phyloP scores from a whole-genome alignment of 352 stramenopile species.

The Peronospora tabacina region DNA sequence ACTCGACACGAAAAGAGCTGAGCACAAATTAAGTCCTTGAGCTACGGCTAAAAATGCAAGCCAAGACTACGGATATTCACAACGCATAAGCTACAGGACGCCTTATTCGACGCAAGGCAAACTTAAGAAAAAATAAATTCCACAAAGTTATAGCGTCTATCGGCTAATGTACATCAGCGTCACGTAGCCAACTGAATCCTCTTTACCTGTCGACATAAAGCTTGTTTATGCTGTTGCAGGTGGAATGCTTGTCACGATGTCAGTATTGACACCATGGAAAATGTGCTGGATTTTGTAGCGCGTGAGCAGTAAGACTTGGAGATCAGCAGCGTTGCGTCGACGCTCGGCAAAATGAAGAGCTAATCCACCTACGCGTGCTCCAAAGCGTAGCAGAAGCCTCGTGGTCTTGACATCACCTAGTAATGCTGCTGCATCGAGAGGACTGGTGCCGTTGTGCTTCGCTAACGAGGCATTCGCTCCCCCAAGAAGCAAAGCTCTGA shows the following conservation, averaged over 20 bases:
- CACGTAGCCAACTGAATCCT: not conserved
- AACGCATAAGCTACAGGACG: slow-evolving; percentile 3
- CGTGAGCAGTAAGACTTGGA: slow-evolving; percentile 56
- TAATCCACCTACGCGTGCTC: slow-evolving; percentile 51
- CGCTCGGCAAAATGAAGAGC: slow-evolving; percentile 72
- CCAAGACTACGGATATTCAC: not conserved
- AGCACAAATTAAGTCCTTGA: slow-evolving; percentile 12
- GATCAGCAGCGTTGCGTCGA: slow-evolving; percentile 36
- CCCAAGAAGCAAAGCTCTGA: slow-evolving; percentile 44
- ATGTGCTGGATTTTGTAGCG: slow-evolving; percentile 60
- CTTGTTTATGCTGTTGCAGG: not conserved
- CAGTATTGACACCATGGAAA: slow-evolving; percentile 10
- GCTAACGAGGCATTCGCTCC: slow-evolving; percentile 45
- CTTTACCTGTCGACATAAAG: slow-evolving; percentile 14
- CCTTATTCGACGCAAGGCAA: not conserved
- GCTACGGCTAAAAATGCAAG: slow-evolving; percentile 1
- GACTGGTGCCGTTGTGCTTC: slow-evolving; percentile 68
- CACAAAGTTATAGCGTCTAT: slow-evolving; percentile 10
- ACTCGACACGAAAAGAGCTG: slow-evolving; percentile 11
- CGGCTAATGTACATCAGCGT: slow-evolving; percentile 5
- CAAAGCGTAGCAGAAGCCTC: slow-evolving; percentile 54
- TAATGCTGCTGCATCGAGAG: slow-evolving; percentile 62
- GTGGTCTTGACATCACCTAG: slow-evolving; percentile 54
- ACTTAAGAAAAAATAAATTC: slow-evolving; percentile 1
- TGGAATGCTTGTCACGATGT: not conserved